phyloP scores from a whole-genome alignment of 1,284 basidiomycete species.

The Fomes fomentarius region DNA sequence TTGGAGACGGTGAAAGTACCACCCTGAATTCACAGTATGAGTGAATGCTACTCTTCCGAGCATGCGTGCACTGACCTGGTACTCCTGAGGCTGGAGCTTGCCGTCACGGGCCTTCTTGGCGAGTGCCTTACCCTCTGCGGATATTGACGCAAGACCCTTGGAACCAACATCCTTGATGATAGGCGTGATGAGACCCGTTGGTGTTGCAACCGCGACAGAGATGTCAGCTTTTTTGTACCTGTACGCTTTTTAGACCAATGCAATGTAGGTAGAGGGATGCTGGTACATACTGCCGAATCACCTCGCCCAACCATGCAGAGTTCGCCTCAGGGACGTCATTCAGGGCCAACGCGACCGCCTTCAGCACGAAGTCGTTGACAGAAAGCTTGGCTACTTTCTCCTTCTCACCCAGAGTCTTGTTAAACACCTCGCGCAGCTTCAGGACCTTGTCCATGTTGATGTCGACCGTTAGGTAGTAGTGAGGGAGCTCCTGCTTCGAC shows the following conservation, averaged over 20 bases:
- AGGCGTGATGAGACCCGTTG: slow-evolving; percentile 95
- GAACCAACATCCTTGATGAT: slow-evolving; percentile 93
- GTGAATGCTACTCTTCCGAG: background rate
- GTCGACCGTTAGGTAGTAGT: slow-evolving; percentile 96
- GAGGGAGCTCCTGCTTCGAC: slow-evolving; percentile 94
- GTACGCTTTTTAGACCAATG: slow-evolving; percentile 4
- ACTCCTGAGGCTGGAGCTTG: slow-evolving; percentile 94
- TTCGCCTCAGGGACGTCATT: slow-evolving; percentile 97
- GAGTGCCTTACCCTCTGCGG: slow-evolving; percentile 89
- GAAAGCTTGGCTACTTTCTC: slow-evolving; percentile 90
- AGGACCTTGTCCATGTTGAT: slow-evolving; percentile 97
- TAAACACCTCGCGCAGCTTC: slow-evolving; percentile 96
- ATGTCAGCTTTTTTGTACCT: slow-evolving; percentile 98
- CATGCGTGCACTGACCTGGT: slow-evolving; percentile 65
- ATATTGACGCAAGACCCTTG: slow-evolving; percentile 93
- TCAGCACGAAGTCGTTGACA: slow-evolving; percentile 98
- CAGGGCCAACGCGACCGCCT: slow-evolving; percentile 90
- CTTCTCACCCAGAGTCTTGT: slow-evolving; percentile 85
- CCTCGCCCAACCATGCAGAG: slow-evolving; percentile 96
- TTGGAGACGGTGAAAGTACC: slow-evolving; percentile 99
- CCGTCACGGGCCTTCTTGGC: slow-evolving; percentile 96
- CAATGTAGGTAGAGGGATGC: background rate
- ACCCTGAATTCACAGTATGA: slow-evolving; percentile 56
- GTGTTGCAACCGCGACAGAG: slow-evolving; percentile 95
- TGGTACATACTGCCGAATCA: slow-evolving; percentile 79